Evolutionary conservation across 1,284 basidiomycete genomes (phyloP).

Genomic region (Ustilago lituana): DNA sequence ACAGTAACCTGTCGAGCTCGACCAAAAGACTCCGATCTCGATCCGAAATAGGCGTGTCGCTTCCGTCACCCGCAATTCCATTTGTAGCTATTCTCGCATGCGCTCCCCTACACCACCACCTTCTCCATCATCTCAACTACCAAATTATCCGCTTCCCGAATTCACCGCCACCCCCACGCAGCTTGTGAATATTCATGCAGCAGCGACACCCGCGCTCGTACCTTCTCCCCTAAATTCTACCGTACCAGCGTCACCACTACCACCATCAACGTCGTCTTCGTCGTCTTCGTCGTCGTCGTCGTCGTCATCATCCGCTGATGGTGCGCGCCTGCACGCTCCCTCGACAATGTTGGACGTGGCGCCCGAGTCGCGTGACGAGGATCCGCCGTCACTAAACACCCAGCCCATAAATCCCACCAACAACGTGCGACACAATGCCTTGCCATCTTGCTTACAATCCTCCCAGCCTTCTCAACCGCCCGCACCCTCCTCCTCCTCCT

Average conservation of each 20-base stretch:
- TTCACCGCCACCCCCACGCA: neutral
- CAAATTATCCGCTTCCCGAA: slow-evolving; percentile 5
- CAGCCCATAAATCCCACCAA: neutral
- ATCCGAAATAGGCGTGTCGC: slow-evolving; percentile 3
- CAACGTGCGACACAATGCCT: neutral
- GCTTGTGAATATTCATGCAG: slow-evolving; percentile 1
- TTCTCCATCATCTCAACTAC: slow-evolving; percentile 28
- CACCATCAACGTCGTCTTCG: neutral
- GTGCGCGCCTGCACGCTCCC: slow-evolving; percentile 3
- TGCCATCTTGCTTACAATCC: neutral
- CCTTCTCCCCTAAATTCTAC: neutral
- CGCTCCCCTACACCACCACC: no score
- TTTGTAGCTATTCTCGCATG: no score
- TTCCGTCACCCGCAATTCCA: slow-evolving; percentile 1
- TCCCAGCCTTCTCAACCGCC: neutral
- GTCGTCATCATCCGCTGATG: slow-evolving; percentile 15
- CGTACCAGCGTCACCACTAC: no score
- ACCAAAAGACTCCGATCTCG: neutral
- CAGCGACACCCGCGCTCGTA: slow-evolving; percentile 2
- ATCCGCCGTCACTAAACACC: slow-evolving; percentile 11
- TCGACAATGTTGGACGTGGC: slow-evolving; percentile 29
- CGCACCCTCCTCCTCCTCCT: neutral
- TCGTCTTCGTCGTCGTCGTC: neutral
- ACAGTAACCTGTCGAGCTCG: neutral
- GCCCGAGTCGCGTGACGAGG: slow-evolving; percentile 21